Evolutionary conservation across 257 asterid genomes (phyloP).

Genomic region (Solanum habrochaites): DNA sequence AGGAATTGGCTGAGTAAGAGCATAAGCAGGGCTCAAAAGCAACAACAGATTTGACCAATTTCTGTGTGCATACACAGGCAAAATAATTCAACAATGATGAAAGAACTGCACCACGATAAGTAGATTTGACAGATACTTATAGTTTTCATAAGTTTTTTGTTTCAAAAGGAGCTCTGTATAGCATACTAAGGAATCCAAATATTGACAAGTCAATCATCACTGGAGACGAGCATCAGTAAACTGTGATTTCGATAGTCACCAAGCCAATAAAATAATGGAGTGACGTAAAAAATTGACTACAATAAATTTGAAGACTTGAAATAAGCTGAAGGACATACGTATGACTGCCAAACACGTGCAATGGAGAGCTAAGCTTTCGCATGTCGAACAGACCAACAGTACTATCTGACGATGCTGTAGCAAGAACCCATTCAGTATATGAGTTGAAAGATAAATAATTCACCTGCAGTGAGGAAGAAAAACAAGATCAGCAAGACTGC

Average conservation of each 20-base stretch:
- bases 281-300: neutral
- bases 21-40: neutral
- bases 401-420: slow-evolving; percentile 92
- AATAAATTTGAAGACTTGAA: neutral
- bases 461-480: slow-evolving; percentile 44
- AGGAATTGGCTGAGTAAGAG: neutral
- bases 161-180: neutral
- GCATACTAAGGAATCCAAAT: neutral
- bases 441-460: slow-evolving; percentile 84
- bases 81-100: neutral
- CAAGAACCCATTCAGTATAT: slow-evolving; percentile 79
- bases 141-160: neutral
- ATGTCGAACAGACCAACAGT: slow-evolving; percentile 87
- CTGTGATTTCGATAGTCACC: neutral
- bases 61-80: neutral
- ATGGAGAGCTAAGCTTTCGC: slow-evolving; percentile 67
- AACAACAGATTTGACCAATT: neutral
- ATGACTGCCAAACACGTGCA: slow-evolving; percentile 72
- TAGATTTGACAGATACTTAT: neutral
- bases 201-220: neutral
- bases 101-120: neutral
- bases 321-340: slow-evolving; percentile 36
- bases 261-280: neutral
- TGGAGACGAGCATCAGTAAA: neutral
- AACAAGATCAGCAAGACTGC: neutral